Percentiles rank a stretch among this genome's conserved stretches.
phyloP scores from a whole-genome alignment of 169 alveolate genomes.

The Plasmodium blacklocki region DNA sequence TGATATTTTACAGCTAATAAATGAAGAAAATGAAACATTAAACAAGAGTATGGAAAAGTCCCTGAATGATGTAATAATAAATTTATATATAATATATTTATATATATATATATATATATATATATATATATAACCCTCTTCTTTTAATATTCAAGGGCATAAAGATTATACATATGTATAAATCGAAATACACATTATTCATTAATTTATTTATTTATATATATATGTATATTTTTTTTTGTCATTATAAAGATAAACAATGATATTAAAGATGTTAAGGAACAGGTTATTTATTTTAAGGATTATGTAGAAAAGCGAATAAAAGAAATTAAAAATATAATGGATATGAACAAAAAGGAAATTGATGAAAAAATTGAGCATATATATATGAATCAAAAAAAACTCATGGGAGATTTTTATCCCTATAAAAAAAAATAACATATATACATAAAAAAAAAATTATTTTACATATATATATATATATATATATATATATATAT shows the following conservation, averaged over 20 bases:
- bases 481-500: neutral
- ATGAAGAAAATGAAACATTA: constrained; percentile 56
- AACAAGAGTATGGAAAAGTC: constrained; percentile 49
- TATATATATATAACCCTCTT: neutral
- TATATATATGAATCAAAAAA: constrained; percentile 44
- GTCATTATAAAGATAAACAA: constrained; percentile 29
- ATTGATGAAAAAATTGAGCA: constrained; percentile 43
- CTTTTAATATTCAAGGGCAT: neutral
- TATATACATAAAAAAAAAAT: neutral
- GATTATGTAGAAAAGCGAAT: constrained; percentile 37
- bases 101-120: constrained; percentile 6
- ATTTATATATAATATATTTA: constrained; percentile 3
- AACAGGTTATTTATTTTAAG: constrained; percentile 27
- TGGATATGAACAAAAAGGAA: constrained; percentile 26
- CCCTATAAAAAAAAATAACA: constrained; percentile 34
- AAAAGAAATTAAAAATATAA: constrained; percentile 25
- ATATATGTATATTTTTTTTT: neutral
- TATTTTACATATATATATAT: neutral
- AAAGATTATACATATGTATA: no score
- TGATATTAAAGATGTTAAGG: constrained; percentile 31
- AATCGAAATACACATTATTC: neutral
- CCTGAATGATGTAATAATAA: constrained; percentile 12
- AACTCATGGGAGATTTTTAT: constrained; percentile 54
- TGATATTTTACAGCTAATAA: constrained; percentile 64
- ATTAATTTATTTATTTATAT: constrained; percentile 3